Evolutionary conservation across 2,329 filamentous ascomycete species (phyloP).

Genomic region (Xylariaceae sp.): DNA sequence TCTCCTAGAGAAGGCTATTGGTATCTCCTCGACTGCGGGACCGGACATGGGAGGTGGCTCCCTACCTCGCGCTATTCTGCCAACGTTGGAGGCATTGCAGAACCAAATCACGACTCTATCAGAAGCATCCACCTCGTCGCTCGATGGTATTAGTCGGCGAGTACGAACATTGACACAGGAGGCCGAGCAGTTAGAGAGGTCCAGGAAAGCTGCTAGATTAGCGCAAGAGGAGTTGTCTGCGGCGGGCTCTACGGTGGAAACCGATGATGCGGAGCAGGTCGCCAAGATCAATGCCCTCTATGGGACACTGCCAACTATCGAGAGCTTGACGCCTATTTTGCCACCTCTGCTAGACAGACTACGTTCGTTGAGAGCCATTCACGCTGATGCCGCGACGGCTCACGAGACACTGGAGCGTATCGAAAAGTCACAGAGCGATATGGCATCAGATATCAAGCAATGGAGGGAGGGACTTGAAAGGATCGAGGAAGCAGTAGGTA

Average conservation of each 20-base stretch:
- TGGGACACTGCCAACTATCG: constrained; percentile 80
- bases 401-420: constrained; percentile 70
- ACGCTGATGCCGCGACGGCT: constrained; percentile 79
- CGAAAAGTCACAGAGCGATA: constrained; percentile 74
- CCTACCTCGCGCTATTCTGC: constrained; percentile 65
- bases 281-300: constrained; percentile 91
- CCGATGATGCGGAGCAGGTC: constrained; percentile 62
- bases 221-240: constrained; percentile 55
- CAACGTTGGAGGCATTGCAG: constrained; percentile 73
- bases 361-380: constrained; percentile 75
- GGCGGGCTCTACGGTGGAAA: constrained; percentile 39
- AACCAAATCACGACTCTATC: constrained; percentile 73
- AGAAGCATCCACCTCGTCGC: constrained; percentile 63
- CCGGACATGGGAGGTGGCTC: constrained; percentile 56
- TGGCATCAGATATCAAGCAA: constrained; percentile 74
- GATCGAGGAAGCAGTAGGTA: constrained; percentile 68
- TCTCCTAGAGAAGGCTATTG: constrained; percentile 73
- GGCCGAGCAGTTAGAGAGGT: constrained; percentile 64
- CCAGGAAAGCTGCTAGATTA: constrained; percentile 56
- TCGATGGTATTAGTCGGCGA: constrained; percentile 66
- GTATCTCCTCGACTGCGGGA: constrained; percentile 65
- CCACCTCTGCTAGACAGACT: constrained; percentile 81
- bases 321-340: constrained; percentile 76
- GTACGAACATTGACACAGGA: constrained; percentile 67
- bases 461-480: constrained; percentile 79